phyloP scores from a whole-genome alignment of 495 filamentous ascomycete genomes.

The Hypoxylon lienhwacheense region DNA sequence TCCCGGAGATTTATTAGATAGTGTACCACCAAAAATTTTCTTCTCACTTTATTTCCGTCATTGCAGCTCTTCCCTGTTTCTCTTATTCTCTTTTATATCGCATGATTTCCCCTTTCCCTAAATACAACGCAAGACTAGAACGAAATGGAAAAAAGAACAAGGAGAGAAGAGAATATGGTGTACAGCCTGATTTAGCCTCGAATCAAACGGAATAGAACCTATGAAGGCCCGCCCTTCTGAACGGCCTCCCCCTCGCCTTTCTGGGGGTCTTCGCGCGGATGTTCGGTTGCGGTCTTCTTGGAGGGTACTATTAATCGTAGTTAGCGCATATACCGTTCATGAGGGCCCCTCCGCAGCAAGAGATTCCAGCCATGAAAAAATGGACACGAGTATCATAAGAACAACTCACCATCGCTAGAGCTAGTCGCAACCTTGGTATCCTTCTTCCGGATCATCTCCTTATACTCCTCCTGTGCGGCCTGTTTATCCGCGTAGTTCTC shows the following conservation, averaged over 20 bases:
- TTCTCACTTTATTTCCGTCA: too few species aligned
- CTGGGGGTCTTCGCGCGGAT: constrained; percentile 34
- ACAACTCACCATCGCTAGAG: constrained; percentile 21
- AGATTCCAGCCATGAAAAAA: too few species aligned
- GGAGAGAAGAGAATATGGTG: not conserved
- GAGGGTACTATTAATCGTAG: too few species aligned
- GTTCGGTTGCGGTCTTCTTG: constrained; percentile 40
- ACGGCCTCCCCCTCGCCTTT: constrained; percentile 31
- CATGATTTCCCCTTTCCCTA: too few species aligned
- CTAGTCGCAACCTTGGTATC: constrained; percentile 26
- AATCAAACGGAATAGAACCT: not conserved
- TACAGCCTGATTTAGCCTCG: not conserved
- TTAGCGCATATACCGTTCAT: too few species aligned
- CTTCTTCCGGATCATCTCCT: constrained; percentile 21
- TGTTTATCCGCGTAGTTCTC: constrained; percentile 21
- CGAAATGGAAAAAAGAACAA: not conserved
- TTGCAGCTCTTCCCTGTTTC: too few species aligned
- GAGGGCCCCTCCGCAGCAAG: too few species aligned
- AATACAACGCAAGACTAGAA: too few species aligned
- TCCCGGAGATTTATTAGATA: too few species aligned
- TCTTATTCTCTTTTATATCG: too few species aligned
- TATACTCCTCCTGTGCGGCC: constrained; percentile 30
- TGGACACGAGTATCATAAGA: too few species aligned
- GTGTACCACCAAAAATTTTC: too few species aligned
- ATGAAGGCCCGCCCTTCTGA: constrained; percentile 28